A percentile compares a stretch with the other conserved stretches of the same genome.
phyloP scores from a whole-genome alignment of 2,329 filamentous ascomycete species.

The Alternaria ventricosa region DNA sequence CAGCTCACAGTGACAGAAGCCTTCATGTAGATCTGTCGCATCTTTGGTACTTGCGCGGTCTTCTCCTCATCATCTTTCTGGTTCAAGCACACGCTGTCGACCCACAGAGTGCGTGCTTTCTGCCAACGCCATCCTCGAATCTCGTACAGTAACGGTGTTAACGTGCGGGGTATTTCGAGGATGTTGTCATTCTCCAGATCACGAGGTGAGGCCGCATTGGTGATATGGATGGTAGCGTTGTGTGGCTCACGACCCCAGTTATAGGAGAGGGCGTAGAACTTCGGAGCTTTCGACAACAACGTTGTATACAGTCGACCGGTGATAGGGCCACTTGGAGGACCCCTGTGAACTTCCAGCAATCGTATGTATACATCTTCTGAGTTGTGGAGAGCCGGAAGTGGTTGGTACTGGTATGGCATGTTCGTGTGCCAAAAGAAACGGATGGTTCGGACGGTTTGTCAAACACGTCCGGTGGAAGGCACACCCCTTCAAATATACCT shows the following conservation, averaged over 20 bases:
- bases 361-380: not conserved
- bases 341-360: not conserved
- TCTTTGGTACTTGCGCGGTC: not conserved
- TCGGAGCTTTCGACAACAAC: not conserved
- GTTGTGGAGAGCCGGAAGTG: not conserved
- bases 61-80: not conserved
- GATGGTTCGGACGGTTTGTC: too few relatives aligned
- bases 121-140: not conserved
- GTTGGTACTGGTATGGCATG: not conserved
- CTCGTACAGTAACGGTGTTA: not conserved
- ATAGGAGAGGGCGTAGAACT: not conserved
- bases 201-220: not conserved
- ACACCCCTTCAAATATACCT: not conserved
- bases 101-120: not conserved
- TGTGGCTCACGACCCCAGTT: not conserved
- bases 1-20: not conserved
- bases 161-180: accelerated
- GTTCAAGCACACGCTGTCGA: not conserved
- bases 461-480: not conserved
- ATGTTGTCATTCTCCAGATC: not conserved
- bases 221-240: not conserved
- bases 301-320: not conserved
- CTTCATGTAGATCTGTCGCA: not conserved
- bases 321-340: not conserved
- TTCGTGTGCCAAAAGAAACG: not conserved